phyloP scores from a whole-genome alignment of 306 rosid species.

The Glycine tomentella region DNA sequence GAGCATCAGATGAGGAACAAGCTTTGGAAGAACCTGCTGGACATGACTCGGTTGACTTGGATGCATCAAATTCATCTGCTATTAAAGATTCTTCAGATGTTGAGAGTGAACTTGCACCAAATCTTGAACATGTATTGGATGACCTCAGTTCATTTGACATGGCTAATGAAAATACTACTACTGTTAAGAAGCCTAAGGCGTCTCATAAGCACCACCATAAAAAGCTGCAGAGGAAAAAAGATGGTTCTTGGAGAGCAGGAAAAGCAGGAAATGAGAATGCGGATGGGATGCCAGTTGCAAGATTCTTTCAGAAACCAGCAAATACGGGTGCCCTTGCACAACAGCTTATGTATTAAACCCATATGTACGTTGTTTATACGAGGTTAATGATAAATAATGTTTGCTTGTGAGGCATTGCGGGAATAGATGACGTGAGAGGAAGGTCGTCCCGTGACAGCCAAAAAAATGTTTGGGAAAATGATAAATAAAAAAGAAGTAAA shows the following conservation, averaged over 20 bases:
- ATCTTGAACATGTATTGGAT: conserved; percentile 69
- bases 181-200: conserved; percentile 58
- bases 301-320: conserved; percentile 71
- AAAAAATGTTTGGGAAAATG: not conserved
- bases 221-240: conserved; percentile 84
- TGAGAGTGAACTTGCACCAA: conserved; percentile 51
- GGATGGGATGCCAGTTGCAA: conserved; percentile 82
- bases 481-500: not conserved
- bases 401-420: conserved; percentile 1
- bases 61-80: conserved; percentile 62
- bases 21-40: conserved; percentile 36
- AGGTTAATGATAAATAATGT: too few species aligned
- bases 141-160: conserved; percentile 87
- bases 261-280: conserved; percentile 66
- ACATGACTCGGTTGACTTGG: conserved; percentile 40
- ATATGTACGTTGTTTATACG: too few species aligned
- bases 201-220: conserved; percentile 80
- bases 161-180: conserved; percentile 58
- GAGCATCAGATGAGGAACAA: conserved; percentile 47
- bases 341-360: too few species aligned
- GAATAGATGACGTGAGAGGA: conserved; percentile 1
- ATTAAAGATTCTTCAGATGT: conserved; percentile 54
- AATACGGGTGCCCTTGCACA: conserved; percentile 52
- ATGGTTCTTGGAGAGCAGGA: conserved; percentile 73
- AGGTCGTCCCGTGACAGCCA: not conserved